These are phyloP conservation scores for Gomphus bonarii DNA, from an alignment of 1,284 basidiomycete species.

Conservation along the genomic window DNA sequence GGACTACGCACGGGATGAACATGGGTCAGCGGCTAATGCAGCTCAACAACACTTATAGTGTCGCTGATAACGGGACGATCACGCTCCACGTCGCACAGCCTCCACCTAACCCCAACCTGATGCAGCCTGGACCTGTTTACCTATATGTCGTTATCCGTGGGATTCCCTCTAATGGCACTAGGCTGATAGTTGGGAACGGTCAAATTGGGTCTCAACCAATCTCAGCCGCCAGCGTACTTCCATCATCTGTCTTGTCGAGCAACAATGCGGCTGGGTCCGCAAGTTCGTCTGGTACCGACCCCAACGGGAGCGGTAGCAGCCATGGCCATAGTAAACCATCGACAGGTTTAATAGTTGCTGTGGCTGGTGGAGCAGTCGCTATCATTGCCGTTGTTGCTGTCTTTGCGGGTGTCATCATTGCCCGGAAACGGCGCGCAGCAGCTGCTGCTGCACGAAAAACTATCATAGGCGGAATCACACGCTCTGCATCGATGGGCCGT, in stretches of 20 bases:
- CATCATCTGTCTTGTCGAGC: conserved; percentile 31
- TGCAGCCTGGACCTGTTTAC: conserved; percentile 80
- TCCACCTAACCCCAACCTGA: conserved; percentile 73
- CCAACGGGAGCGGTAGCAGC: conserved; percentile 10
- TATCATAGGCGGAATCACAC: conserved; percentile 6
- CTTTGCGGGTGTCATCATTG: neutral
- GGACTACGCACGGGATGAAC: conserved; percentile 89
- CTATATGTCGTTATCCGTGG: conserved; percentile 76
- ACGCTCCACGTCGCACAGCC: conserved; percentile 70
- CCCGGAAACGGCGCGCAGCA: conserved; percentile 3
- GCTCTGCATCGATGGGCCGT: conserved; percentile 8
- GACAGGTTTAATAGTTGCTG: conserved; percentile 9
- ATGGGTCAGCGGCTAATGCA: conserved; percentile 79
- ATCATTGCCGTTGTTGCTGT: neutral
- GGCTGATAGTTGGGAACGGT: conserved; percentile 74
- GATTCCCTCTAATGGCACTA: conserved; percentile 70
- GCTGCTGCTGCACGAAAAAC: conserved; percentile 5
- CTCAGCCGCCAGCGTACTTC: conserved; percentile 36
- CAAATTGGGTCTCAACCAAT: conserved; percentile 60
- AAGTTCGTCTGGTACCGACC: conserved; percentile 18
- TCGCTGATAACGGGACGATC: conserved; percentile 54
- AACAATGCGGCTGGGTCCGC: conserved; percentile 32
- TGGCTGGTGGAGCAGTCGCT: conserved; percentile 2
- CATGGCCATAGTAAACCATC: neutral
- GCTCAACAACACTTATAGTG: conserved; percentile 75